A percentile compares a stretch with the other conserved stretches of the same genome.
These are phyloP conservation scores for Leptoxyphium fumago DNA, from an alignment of 2,329 filamentous ascomycete genomes.

Conservation along the genomic window DNA sequence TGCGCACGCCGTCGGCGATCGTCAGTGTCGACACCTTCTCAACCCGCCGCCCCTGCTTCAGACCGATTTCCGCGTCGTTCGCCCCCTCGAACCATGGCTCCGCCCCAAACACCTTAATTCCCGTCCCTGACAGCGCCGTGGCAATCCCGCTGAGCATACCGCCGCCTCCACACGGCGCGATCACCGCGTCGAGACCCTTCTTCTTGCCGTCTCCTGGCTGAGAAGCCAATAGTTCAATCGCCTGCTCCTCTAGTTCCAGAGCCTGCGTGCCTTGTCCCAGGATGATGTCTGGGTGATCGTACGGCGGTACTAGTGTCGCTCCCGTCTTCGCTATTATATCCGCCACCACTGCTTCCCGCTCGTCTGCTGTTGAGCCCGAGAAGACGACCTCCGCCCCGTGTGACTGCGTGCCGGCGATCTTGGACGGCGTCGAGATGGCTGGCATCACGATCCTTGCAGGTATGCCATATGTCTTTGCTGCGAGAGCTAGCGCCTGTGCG, in stretches of 20 bases:
- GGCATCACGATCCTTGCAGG: constrained; percentile 90
- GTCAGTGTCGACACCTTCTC: constrained; percentile 59
- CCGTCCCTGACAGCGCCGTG: constrained; percentile 56
- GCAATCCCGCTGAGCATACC: constrained; percentile 77
- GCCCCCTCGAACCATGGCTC: constrained; percentile 73
- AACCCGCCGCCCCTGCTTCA: constrained; percentile 50
- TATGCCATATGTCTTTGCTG: constrained; percentile 57
- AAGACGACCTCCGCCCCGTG: constrained; percentile 71
- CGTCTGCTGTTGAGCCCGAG: constrained; percentile 62
- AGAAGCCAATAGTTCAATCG: constrained; percentile 23
- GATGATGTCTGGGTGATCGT: constrained; percentile 84
- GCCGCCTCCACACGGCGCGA: constrained; percentile 76
- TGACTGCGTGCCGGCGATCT: constrained; percentile 66
- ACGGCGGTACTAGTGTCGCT: constrained; percentile 71
- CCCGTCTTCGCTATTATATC: constrained; percentile 56
- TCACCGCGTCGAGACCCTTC: constrained; percentile 36
- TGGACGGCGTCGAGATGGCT: constrained; percentile 64
- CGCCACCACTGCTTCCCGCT: constrained; percentile 66
- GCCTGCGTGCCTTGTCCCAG: constrained; percentile 85
- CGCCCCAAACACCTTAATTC: constrained; percentile 66
- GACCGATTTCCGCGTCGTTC: constrained; percentile 64
- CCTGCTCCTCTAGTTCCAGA: constrained; percentile 68
- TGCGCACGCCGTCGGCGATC: constrained; percentile 77
- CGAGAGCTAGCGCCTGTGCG: constrained; percentile 80
- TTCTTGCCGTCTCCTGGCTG: constrained; percentile 2